Evolutionary conservation across 1,284 basidiomycete genomes (phyloP).

Genomic region (Tranzscheliella williamsii): DNA sequence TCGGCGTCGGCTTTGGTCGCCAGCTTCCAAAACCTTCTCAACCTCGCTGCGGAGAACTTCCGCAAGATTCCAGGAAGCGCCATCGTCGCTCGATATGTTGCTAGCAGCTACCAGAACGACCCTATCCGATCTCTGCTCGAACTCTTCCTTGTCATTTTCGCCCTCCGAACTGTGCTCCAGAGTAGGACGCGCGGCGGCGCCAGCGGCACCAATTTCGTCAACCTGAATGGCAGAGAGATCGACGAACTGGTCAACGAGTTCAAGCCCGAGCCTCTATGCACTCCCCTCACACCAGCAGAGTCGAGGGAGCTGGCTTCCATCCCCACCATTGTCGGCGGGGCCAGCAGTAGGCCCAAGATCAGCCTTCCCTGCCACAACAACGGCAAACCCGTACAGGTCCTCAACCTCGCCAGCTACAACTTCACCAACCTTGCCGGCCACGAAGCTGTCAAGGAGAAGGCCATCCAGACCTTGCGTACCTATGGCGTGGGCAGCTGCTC

Average conservation of each 20-base stretch:
- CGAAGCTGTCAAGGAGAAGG: conserved; percentile 81
- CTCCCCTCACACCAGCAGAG: conserved; percentile 69
- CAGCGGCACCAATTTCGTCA: conserved; percentile 82
- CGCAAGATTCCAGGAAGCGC: conserved; percentile 77
- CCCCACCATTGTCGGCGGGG: conserved; percentile 78
- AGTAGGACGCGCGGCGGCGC: conserved; percentile 83
- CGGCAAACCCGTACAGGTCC: conserved; percentile 69
- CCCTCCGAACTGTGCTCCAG: conserved; percentile 81
- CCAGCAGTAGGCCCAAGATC: conserved; percentile 73
- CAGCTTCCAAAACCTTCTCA: conserved; percentile 14
- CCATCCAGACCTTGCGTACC: conserved; percentile 81
- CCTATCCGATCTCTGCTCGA: conserved; percentile 90
- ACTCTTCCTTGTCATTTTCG: conserved; percentile 81
- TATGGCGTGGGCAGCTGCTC: conserved; percentile 96
- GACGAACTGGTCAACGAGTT: conserved; percentile 96
- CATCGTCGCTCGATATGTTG: conserved; percentile 86
- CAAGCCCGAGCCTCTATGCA: conserved; percentile 81
- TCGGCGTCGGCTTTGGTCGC: conserved; percentile 17
- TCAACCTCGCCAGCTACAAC: conserved; percentile 89
- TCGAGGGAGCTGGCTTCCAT: conserved; percentile 73
- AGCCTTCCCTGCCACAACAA: conserved; percentile 71
- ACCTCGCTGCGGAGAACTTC: conserved; percentile 37
- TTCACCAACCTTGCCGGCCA: conserved; percentile 88
- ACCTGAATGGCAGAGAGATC: conserved; percentile 92
- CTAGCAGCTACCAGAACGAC: conserved; percentile 72